phyloP scores from a whole-genome alignment of 148 eudicot species.

The Rhododendron ovatum region DNA sequence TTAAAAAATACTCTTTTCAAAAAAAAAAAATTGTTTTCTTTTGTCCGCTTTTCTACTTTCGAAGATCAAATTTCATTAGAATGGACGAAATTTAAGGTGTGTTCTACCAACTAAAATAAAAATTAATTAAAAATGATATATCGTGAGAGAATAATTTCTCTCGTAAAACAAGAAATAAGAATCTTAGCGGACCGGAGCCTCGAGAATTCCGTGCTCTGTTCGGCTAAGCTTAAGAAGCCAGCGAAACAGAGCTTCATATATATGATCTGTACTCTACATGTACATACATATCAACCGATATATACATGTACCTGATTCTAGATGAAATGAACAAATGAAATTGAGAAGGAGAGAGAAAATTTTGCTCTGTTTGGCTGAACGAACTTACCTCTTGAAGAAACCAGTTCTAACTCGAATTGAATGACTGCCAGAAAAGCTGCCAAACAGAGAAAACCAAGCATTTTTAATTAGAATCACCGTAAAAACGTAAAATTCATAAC shows the following conservation, averaged over 20 bases:
- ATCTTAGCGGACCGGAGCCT: rapidly evolving
- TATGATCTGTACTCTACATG: too few relatives aligned
- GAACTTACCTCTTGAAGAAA: not conserved
- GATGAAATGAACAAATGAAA: not conserved
- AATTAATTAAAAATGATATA: too few relatives aligned
- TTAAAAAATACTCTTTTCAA: too few relatives aligned
- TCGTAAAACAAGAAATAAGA: too few relatives aligned
- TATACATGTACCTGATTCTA: not conserved
- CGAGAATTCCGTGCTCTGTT: not conserved
- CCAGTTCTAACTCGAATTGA: not conserved
- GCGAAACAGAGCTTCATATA: not conserved
- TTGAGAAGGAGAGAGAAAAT: not conserved
- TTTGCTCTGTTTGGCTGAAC: not conserved
- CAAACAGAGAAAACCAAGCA: not conserved
- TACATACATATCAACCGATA: not conserved
- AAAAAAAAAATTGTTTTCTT: too few relatives aligned
- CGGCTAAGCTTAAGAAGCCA: not conserved
- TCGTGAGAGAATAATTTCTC: too few relatives aligned
- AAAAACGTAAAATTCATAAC: not conserved
- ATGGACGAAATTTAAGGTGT: too few relatives aligned
- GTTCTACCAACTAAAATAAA: too few relatives aligned
- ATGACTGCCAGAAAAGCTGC: not conserved
- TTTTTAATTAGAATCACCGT: not conserved
- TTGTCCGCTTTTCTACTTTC: not conserved
- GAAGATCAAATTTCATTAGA: not conserved